Evolutionary conservation across 1,284 basidiomycete genomes (phyloP), one percentile per base, ranked within the genome.

Genomic region (Mycena citricolor): DNA sequence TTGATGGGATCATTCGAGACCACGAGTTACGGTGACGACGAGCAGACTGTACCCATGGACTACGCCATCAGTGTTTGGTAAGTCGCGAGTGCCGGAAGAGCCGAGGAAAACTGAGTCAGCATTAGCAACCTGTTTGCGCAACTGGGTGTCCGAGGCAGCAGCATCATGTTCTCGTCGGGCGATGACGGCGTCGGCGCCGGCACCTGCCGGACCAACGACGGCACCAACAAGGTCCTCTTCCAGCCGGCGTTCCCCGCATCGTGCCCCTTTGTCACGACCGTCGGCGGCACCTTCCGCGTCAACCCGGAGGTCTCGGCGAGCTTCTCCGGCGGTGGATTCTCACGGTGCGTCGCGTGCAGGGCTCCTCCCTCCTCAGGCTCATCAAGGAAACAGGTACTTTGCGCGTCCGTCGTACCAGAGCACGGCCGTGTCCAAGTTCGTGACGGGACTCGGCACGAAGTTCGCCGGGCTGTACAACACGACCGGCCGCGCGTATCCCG

Each of bases 191-290:
- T 88, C 17, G 84, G 83, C 16, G 76, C 68, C 16, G 79, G 79
- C 14, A 59, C 69, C 44, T 85, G 83, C 61, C 43, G 49, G 8
- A 75, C 76, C 10, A 84, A 86, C 55, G 74, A 85, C 49, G 76
- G 75, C 19, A 73, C 63, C 4, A 73, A 70, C 42, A 70, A 54
- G 39, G 57, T 57, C 17, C 60, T 67, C 10, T 89, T 89, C 73
- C 73, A 83, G 44, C 83, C 86, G 10, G 69, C 61, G 0, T 89
- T 89, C 74, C 86, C 86, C 13, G 81, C 81, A 50, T 75, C 70
- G 81, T 85, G 83, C 61, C 83, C 83, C 4, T 86, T 70, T 54
- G 79, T 83, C 13, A 83, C 81, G 4, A 59, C 78, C n/a, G 79
- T 83, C 14, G 79, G 78, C 14, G 79, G 72, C 11, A 81, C 79